Base-by-base conservation (phyloP, 768 basidiomycete species). In the Rhizopogon vinicolor region DNA sequence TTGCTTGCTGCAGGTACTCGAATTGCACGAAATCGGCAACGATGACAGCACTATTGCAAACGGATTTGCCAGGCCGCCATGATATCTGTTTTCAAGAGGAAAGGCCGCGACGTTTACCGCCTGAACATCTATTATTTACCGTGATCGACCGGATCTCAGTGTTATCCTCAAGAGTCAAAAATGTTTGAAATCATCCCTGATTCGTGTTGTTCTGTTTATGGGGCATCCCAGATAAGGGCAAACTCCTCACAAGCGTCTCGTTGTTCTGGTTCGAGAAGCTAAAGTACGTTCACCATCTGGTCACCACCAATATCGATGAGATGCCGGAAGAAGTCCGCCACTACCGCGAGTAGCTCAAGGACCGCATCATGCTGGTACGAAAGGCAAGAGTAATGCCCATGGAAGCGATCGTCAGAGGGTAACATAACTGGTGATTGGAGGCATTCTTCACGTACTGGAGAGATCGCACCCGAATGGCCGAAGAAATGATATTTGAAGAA, bases 61-160 rank as follows among this genome's bases (percentile, higher is more conserved):
- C 85, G 6, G 63, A 86, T 63, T 73, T 90, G 5, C 81, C 83
- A 18, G 75, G 68, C 25, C 78, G 96, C 50, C 80, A 25, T 25
- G 25, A 25, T 25, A 74, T 28, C 74, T 98, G 2, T 55, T 98
- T 33, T 93, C 93, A 1, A 84, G 80, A 68, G 97, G 97, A 55
- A 99, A 99, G 80, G 97, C 19, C 85, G 97, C 54, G 96, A 98
- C 71, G 87, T 99, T 66, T 98, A 99, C 84, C 83, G 6, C 78
- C 81, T 18, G 79, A 85, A 51, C 79, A 83, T 60, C 80, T 99
- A 18, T 80, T 99, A 43, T 98, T 98, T 67, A 87, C 98, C 55
- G 95, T 95, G 9, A 87, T 90, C 9, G 97, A 99, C 74, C 81
- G 97, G 60, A 96, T 98, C 68, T 96, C 92, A 18, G 95, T 95